Evolutionary conservation across 106 monocot species (phyloP).

Genomic region (Allium sativum): DNA sequence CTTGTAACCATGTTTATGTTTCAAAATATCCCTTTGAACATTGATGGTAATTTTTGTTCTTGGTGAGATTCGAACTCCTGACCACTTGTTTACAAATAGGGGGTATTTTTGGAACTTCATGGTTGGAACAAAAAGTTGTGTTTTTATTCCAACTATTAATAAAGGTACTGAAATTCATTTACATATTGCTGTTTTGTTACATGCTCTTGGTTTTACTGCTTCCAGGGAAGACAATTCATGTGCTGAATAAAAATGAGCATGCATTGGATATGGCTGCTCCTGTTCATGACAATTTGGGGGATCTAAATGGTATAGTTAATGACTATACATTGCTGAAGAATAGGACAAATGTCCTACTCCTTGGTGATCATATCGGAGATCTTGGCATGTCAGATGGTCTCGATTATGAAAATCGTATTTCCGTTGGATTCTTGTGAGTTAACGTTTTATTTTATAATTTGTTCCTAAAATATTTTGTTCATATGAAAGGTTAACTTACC

Average conservation of each 20-base stretch:
- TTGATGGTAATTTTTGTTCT: too few relatives aligned
- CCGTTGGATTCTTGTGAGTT: conserved; percentile 85
- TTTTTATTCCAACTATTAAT: too few relatives aligned
- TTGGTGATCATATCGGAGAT: conserved; percentile 83
- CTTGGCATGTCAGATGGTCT: conserved; percentile 80
- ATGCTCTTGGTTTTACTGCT: conserved; percentile 2
- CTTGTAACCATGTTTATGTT: too few relatives aligned
- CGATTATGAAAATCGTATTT: conserved; percentile 64
- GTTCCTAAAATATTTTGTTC: too few relatives aligned
- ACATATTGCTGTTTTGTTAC: neutral
- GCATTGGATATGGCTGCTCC: conserved; percentile 78
- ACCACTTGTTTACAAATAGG: too few relatives aligned
- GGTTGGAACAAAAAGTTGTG: too few relatives aligned
- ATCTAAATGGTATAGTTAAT: conserved; percentile 40
- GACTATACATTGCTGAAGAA: conserved; percentile 36
- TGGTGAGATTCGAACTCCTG: too few relatives aligned
- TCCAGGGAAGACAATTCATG: conserved; percentile 79
- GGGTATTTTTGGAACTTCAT: too few relatives aligned
- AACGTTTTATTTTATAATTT: neutral
- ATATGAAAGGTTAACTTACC: too few relatives aligned
- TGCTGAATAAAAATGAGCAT: conserved; percentile 87
- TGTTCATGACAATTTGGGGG: conserved; percentile 45
- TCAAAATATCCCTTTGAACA: too few relatives aligned
- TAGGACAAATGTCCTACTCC: conserved; percentile 66
- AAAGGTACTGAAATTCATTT: too few relatives aligned